phyloP scores from a whole-genome alignment of 106 monocot species.

The Allium cepa region DNA sequence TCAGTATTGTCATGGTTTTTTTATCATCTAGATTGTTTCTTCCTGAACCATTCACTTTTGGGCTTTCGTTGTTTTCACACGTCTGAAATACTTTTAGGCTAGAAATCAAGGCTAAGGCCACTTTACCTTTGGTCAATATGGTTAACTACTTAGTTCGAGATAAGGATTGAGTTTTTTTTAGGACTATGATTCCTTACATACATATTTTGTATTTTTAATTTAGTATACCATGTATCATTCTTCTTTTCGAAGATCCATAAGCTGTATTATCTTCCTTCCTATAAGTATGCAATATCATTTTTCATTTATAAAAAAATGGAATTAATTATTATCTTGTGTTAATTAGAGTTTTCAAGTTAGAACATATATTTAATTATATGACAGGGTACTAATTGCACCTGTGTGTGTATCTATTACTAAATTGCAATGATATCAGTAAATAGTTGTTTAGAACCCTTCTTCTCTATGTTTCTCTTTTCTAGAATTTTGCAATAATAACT shows the following conservation, averaged over 20 bases:
- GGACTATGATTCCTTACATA: constrained; percentile 6
- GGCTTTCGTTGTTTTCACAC: constrained; percentile 63
- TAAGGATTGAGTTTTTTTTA: constrained; percentile 16
- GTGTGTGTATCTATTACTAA: no score
- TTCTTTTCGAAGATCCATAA: neutral
- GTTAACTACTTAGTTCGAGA: constrained; percentile 59
- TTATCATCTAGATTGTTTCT: constrained; percentile 89
- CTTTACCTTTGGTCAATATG: constrained; percentile 74
- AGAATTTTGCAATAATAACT: no score
- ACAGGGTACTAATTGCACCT: no score
- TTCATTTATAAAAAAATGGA: no score
- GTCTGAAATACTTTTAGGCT: constrained; percentile 72
- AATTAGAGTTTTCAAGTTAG: no score
- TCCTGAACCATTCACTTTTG: constrained; percentile 66
- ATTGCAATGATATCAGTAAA: no score
- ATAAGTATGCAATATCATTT: no score
- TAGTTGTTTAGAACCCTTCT: no score
- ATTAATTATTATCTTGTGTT: no score
- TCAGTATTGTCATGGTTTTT: constrained; percentile 84
- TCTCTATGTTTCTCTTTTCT: no score
- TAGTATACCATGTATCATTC: neutral
- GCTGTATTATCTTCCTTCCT: constrained; percentile 11
- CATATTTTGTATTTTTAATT: neutral
- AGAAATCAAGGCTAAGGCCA: constrained; percentile 92
- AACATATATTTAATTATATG: no score